Evolutionary conservation across 352 stramenopile species (phyloP), one percentile per base, ranked within the genome.

Genomic region (Phytopythium cucurbitacearum): DNA sequence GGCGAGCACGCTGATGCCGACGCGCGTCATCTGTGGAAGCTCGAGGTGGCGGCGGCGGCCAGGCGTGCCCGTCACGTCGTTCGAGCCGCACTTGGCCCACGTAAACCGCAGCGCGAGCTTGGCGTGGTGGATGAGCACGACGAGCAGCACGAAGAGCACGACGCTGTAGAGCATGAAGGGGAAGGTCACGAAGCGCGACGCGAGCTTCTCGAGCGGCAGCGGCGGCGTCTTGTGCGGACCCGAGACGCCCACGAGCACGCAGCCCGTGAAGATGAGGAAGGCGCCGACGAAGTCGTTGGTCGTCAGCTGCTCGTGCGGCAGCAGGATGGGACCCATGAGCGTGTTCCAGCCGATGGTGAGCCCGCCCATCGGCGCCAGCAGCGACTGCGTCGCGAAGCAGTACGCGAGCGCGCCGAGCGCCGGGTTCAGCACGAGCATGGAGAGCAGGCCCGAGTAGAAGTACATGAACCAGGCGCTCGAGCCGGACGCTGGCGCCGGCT

Each of bases 341-440:
- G 80, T 89, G 60, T 92, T 92, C 81, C 81, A 92, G 21, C 79
- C 77, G 52, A 92, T 87, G 7, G 79, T 89, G 43, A 92, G 70
- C 0, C 81, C 81, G 9, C 74, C 79, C 81, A 92, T 92, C 0
- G 81, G 81, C 13, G 81, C 79, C 12, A 92, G 62, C 11, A 92
- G 62, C 42, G 81, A 92, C 60, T 89, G 81, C 16, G 81, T 82
- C 15, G 81, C 81, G 47, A 90, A 92, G 50, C 76, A 85, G 57
- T 89, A 90, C 28, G 79, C 80, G 8, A 85, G 52, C 3, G 80
- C 70, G 9, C 67, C 78, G 5, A 92, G 62, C 28, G 76, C 65
- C 3, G 81, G 82, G 42, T 92, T 92, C 47, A 92, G 51, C 28
- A 90, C 76, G 8, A 92, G 57, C 75, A 92, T 89, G 36, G 73